phyloP scores from a whole-genome alignment of 2,329 filamentous ascomycete genomes.

The Teratosphaeria gauchensis region DNA sequence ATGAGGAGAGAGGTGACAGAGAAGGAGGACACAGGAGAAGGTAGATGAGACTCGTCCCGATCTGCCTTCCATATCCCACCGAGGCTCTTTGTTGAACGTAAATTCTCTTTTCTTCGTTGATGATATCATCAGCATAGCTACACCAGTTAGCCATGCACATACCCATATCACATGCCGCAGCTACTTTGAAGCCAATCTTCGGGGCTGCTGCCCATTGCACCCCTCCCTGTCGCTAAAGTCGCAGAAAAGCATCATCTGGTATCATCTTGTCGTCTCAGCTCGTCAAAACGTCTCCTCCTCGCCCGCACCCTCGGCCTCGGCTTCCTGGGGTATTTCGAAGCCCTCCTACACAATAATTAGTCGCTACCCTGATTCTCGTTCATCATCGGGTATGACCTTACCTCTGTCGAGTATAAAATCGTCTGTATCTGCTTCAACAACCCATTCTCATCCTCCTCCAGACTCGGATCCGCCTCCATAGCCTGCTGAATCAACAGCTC shows the following conservation, averaged over 20 bases:
- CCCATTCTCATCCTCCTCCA: constrained; percentile 88
- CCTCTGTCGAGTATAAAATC: constrained; percentile 94
- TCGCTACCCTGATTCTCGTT: neutral
- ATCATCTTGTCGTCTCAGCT: neutral
- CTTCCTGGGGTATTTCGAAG: constrained; percentile 82
- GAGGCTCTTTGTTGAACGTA: neutral
- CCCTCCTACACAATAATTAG: constrained; percentile 29
- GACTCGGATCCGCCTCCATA: constrained; percentile 80
- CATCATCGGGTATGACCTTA: constrained; percentile 21
- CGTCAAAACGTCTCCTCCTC: constrained; percentile 70
- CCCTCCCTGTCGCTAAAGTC: neutral
- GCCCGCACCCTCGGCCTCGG: constrained; percentile 46
- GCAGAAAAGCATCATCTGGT: neutral
- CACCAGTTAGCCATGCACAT: neutral
- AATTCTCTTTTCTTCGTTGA: neutral
- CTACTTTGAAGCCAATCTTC: neutral
- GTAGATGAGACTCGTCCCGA: neutral
- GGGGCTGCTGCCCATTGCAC: neutral
- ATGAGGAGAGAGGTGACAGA: neutral
- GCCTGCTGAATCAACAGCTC: constrained; percentile 89
- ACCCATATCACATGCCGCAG: neutral
- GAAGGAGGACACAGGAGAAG: neutral
- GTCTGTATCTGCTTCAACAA: constrained; percentile 92
- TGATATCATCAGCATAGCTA: neutral
- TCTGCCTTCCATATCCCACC: neutral